phyloP scores from a whole-genome alignment of 2,329 filamentous ascomycete species.

The Trichoderma sp. region DNA sequence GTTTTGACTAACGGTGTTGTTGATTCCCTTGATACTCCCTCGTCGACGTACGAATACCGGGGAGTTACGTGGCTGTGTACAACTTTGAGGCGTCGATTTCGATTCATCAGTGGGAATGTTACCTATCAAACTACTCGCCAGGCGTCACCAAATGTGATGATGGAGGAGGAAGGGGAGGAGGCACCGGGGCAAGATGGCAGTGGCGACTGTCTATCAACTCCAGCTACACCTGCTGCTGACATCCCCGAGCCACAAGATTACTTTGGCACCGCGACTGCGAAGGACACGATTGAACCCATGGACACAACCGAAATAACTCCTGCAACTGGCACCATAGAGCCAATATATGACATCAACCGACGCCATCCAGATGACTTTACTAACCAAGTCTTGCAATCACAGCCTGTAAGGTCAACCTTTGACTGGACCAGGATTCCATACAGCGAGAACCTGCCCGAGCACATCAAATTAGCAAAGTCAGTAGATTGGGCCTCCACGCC shows the following conservation, averaged over 20 bases:
- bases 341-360: constrained; percentile 25
- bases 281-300: constrained; percentile 28
- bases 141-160: constrained; percentile 38
- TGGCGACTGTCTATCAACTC: constrained; percentile 39
- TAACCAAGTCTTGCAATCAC: constrained; percentile 33
- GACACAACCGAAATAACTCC: constrained; percentile 19
- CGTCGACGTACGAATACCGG: constrained; percentile 59
- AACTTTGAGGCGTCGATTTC: constrained; percentile 65
- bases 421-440: constrained; percentile 77
- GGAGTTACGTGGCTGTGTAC: constrained; percentile 68
- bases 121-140: constrained; percentile 36
- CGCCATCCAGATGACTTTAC: constrained; percentile 44
- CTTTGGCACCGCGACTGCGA: constrained; percentile 37
- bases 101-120: constrained; percentile 62
- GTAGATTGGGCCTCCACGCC: constrained; percentile 72
- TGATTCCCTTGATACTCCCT: constrained; percentile 51
- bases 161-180: constrained; percentile 34
- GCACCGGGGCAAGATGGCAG: constrained; percentile 35
- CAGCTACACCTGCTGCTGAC: constrained; percentile 35
- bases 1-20: constrained; percentile 54
- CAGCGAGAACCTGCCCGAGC: constrained; percentile 61
- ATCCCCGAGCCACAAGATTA: constrained; percentile 40
- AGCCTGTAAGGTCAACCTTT: constrained; percentile 55
- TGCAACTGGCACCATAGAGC: neutral
- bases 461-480: constrained; percentile 70